Evolutionary conservation across 768 basidiomycete species (phyloP).

Genomic region (Lentinula aciculospora): DNA sequence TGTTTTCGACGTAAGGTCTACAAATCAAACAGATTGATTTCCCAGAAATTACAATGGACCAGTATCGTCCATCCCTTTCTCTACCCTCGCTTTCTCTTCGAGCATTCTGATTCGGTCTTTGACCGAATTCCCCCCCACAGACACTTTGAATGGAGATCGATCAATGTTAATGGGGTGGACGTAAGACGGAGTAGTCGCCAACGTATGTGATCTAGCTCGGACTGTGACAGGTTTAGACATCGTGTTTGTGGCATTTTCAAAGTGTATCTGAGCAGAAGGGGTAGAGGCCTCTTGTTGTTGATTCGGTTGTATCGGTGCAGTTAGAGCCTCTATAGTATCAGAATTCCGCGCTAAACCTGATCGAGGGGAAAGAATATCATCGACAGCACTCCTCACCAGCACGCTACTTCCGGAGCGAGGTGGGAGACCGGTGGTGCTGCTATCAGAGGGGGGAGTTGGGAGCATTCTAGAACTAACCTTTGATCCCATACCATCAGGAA

Average conservation of each 20-base stretch:
- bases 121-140: conserved; percentile 22
- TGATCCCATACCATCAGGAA: background rate
- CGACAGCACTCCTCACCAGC: background rate
- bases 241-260: no score
- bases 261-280: background rate
- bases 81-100: conserved; percentile 17
- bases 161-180: background rate
- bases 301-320: no score
- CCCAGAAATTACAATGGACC: no score
- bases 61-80: background rate
- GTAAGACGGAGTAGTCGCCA: background rate
- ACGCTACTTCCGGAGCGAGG: background rate
- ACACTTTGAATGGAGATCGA: background rate
- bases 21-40: no score
- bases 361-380: background rate
- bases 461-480: background rate
- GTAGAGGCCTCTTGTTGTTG: no score
- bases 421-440: background rate
- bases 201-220: background rate
- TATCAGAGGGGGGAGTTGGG: background rate
- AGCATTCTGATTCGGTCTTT: conserved; percentile 36
- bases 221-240: background rate
- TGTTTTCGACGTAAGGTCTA: no score
- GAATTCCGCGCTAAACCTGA: background rate
- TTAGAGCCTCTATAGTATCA: background rate